Percentiles rank a stretch among this genome's conserved stretches.
These are phyloP conservation scores for Aegilops speltoides DNA, from an alignment of 176 grass and related monocot species.

Conservation along the genomic window DNA sequence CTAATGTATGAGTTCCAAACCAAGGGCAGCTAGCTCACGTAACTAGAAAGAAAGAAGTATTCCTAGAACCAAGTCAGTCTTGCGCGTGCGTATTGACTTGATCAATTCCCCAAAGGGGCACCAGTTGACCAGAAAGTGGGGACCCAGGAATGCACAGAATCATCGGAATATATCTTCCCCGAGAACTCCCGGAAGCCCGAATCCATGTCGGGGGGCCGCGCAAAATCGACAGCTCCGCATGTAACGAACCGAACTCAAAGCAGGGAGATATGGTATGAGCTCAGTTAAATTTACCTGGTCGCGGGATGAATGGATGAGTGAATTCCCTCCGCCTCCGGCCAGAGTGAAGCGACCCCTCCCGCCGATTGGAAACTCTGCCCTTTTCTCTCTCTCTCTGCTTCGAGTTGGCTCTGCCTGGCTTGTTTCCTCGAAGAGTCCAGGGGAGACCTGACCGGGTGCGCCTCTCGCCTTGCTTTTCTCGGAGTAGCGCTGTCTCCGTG, in stretches of 20 bases:
- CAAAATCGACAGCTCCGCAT: not conserved
- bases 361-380: not conserved
- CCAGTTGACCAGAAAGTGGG: too few species aligned
- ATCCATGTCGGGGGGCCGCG: not conserved
- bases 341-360: too few species aligned
- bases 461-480: not conserved
- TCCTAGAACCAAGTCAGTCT: not conserved
- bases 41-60: not conserved
- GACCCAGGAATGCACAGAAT: not conserved
- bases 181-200: not conserved
- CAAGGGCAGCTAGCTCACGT: not conserved
- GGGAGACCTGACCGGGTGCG: conserved; percentile 23
- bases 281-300: not conserved
- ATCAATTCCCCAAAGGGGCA: not conserved
- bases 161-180: not conserved
- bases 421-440: not conserved
- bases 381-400: not conserved
- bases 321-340: too few species aligned
- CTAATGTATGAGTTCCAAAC: not conserved
- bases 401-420: not conserved
- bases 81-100: not conserved
- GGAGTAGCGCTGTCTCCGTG: not conserved
- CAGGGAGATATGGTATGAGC: not conserved
- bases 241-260: not conserved
- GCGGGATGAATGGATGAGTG: not conserved